Evolutionary conservation across 192 early-diverging fungal genomes (phyloP).

Genomic region (Backusella sp.): DNA sequence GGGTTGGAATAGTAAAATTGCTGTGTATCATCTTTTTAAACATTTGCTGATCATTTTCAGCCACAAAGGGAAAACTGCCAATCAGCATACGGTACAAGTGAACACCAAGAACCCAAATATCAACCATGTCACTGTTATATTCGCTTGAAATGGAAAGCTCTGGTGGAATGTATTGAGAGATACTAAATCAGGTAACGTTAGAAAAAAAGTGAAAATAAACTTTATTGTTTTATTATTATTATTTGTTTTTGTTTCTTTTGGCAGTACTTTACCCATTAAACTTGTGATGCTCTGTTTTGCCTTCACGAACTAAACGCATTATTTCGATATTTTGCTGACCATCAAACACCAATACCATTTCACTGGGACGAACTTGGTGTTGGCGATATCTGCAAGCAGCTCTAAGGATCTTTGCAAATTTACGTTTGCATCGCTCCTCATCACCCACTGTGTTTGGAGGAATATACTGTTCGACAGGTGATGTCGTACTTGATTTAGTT

Average conservation of each 20-base stretch:
- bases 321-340: constrained; percentile 22
- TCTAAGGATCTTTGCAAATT: constrained; percentile 32
- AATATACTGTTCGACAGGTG: background rate
- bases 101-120: constrained; percentile 92
- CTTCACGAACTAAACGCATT: constrained; percentile 8
- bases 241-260: background rate
- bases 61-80: constrained; percentile 48
- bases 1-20: constrained; percentile 24
- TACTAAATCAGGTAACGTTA: constrained; percentile 12
- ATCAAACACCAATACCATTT: constrained; percentile 33
- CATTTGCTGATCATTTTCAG: constrained; percentile 31
- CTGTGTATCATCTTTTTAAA: constrained; percentile 35
- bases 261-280: constrained; percentile 22
- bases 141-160: constrained; percentile 12
- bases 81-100: constrained; percentile 78
- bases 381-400: constrained; percentile 22
- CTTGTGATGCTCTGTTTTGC: constrained; percentile 16
- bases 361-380: constrained; percentile 12
- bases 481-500: background rate
- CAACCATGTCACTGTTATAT: constrained; percentile 33
- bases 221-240: background rate
- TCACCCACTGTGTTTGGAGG: background rate
- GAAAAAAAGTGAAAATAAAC: background rate
- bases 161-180: constrained; percentile 28
- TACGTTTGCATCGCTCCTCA: constrained; percentile 26